Evolutionary conservation across 495 filamentous ascomycete genomes (phyloP), one percentile per base, ranked within the genome.

Genomic region (Tuber magnatum): DNA sequence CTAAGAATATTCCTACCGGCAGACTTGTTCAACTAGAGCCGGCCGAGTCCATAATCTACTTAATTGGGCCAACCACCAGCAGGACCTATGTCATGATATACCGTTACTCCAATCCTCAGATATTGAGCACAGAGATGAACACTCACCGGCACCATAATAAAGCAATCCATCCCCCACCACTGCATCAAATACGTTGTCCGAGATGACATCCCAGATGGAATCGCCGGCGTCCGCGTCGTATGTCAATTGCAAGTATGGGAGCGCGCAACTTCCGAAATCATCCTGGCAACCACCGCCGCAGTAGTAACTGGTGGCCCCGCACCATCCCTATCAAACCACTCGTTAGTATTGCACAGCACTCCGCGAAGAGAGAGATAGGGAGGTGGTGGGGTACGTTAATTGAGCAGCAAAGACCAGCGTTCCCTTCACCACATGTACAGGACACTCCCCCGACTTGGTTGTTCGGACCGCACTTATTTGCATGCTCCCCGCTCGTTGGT

Each of bases 131-230:
- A 65, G 35, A 43, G 44, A 24, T 32, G 44, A 69, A 28, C 7
- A 42, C 78, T 68, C 76, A 80, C 78, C 41, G 14, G 70, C 28
- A 65, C 78, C 78, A 32, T 80, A 80, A 43, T 80, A 80, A 20
- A 80, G 71, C 3, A 80, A 69, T 46, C 78, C 78, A 70, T 80
- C 78, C 9, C 78, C 78, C 18, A 74, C 48, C 46, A 46, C 28
- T 14, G 78, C 78, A 39, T 80, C 78, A 32, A 80, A 80, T 12
- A 80, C 78, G 42, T 80, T 80, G 43, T 80, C 78, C 38, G 78
- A 80, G 28, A 69, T 16, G 16, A 79, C 32, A 74, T 80, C 78
- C 78, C 78, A 80, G 22, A 80, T 77, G 16, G 77, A 39, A 39
- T 80, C 78, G 22, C 78, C 78, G 3, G 51, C 69, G 71, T 80